Conservation (phyloP, 257 asterid genomes). For the Penstemon barbatus region DNA sequence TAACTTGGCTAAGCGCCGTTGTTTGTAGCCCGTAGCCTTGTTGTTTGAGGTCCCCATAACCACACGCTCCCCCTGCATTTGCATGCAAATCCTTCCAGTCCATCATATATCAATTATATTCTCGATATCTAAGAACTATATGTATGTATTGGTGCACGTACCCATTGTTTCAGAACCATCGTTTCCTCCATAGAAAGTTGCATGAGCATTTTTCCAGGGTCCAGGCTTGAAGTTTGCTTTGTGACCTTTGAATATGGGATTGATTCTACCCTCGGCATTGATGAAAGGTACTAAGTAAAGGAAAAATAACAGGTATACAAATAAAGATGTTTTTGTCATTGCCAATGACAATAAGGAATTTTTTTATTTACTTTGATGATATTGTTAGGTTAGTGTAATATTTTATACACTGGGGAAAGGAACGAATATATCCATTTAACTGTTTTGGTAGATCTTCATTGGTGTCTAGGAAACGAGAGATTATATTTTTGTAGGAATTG, state of each 20-base stretch:
- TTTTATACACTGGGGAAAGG: no score
- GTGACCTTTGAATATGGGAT: neutral
- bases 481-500: no score
- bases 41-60: constrained; percentile 17
- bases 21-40: constrained; percentile 29
- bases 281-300: neutral
- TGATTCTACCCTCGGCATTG: neutral
- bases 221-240: constrained; percentile 8
- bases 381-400: neutral
- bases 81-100: no score
- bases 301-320: neutral
- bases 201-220: constrained; percentile 35
- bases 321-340: neutral
- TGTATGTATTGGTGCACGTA: neutral
- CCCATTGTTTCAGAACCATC: constrained; percentile 42
- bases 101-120: neutral
- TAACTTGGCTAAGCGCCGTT: constrained; percentile 23
- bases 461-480: no score
- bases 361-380: neutral
- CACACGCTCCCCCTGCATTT: constrained; percentile 27
- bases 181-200: constrained; percentile 37
- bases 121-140: neutral
- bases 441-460: no score
- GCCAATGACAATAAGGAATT: neutral
- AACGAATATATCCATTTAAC: no score